These are phyloP conservation scores for Mucor lusitanicus DNA, from an alignment of 371 early-diverging fungal species.

Conservation along the genomic window DNA sequence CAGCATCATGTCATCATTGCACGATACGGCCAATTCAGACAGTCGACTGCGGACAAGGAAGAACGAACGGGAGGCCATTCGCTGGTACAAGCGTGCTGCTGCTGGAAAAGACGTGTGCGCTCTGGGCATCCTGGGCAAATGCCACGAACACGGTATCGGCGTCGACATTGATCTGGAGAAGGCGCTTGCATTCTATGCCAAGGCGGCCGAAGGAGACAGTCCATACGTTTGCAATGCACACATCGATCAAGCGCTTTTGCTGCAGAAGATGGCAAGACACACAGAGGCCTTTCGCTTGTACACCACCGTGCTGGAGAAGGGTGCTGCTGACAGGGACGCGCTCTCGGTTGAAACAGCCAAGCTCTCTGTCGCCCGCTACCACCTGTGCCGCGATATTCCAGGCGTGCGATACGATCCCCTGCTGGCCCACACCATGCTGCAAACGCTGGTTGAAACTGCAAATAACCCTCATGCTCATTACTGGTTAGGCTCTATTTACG, in stretches of 20 bases:
- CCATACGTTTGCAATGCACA: constrained; percentile 47
- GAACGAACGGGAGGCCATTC: constrained; percentile 55
- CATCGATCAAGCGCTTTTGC: constrained; percentile 36
- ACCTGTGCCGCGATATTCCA: constrained; percentile 34
- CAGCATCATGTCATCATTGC: constrained; percentile 1
- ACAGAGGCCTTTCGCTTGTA: constrained; percentile 32
- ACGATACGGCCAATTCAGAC: constrained; percentile 32
- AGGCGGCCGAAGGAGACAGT: constrained; percentile 55
- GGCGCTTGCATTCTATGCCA: constrained; percentile 71
- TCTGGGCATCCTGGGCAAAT: constrained; percentile 72
- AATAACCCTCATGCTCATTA: constrained; percentile 38
- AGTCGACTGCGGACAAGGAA: constrained; percentile 13
- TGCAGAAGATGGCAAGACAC: constrained; percentile 40
- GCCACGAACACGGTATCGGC: constrained; percentile 73
- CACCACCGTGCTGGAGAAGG: background rate
- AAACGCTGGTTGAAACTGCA: constrained; percentile 20
- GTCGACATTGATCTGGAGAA: constrained; percentile 50
- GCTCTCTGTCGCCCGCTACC: constrained; percentile 44
- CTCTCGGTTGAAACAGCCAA: constrained; percentile 25
- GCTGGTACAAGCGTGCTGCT: constrained; percentile 71
- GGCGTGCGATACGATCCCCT: constrained; percentile 22
- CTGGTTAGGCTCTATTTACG: constrained; percentile 50
- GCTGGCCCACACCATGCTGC: constrained; percentile 30
- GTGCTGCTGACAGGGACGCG: constrained; percentile 10
- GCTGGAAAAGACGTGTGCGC: constrained; percentile 65